These are phyloP conservation scores for Rhodosorus marinus DNA, from an alignment of 23 red algal species.

Conservation along the genomic window DNA sequence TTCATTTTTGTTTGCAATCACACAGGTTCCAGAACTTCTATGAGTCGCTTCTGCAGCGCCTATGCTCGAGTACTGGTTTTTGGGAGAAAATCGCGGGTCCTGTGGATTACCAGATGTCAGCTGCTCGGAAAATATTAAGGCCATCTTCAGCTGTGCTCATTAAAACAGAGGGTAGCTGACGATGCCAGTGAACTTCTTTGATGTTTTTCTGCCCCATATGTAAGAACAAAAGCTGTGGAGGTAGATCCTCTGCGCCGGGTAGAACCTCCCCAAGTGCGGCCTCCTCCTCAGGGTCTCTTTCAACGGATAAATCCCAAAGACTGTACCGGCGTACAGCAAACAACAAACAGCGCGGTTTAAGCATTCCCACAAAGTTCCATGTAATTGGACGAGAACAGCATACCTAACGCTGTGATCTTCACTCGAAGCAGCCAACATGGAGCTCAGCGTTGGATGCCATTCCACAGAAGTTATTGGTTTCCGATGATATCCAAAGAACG, in stretches of 20 bases:
- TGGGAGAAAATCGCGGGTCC: no score
- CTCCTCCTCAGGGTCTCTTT: conserved; percentile 70
- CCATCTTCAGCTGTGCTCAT: no score
- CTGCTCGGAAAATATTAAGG: no score
- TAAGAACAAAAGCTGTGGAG: conserved; percentile 78
- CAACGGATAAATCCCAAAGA: conserved; percentile 91
- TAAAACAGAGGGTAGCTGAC: conserved; percentile 2
- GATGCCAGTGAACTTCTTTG: conserved; percentile 90
- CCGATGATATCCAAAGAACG: conserved; percentile 64
- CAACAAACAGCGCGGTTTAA: no score
- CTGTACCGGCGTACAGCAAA: no score
- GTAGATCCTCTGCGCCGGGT: conserved; percentile 43
- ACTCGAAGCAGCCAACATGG: conserved; percentile 39
- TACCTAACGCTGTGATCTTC: conserved; percentile 46
- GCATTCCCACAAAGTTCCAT: no score
- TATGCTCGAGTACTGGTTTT: no score
- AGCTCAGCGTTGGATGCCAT: conserved; percentile 51
- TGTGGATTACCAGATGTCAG: no score
- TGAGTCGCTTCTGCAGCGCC: no score
- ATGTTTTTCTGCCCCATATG: conserved; percentile 67
- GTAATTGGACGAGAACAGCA: no score
- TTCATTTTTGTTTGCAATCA: no score
- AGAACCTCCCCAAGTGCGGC: conserved; percentile 29
- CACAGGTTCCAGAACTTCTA: no score
- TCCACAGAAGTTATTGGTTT: conserved; percentile 59